Conservation (phyloP, 805 yeast genomes). For the Ogataea paraovalis region DNA sequence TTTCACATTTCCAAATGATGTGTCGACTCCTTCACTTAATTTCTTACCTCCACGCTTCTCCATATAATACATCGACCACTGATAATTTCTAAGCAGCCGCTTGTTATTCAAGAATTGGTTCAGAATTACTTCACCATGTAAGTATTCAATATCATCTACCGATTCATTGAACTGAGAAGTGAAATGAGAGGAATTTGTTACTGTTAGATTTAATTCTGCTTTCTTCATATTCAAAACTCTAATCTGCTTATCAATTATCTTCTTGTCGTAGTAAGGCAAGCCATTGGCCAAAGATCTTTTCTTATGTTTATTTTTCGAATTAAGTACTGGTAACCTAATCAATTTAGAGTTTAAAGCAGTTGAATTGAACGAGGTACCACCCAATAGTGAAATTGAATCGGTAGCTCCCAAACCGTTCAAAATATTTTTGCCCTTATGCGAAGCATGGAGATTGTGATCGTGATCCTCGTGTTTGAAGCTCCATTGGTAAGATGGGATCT, state of each 20-base stretch:
- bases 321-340: constrained; percentile 26
- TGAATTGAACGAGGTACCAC: constrained; percentile 22
- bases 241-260: constrained; percentile 23
- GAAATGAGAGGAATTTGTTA: constrained; percentile 27
- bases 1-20: constrained; percentile 10
- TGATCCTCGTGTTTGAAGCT: constrained; percentile 29
- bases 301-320: constrained; percentile 11
- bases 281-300: constrained; percentile 34
- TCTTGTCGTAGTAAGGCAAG: constrained; percentile 38
- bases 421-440: constrained; percentile 25
- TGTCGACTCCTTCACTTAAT: constrained; percentile 18
- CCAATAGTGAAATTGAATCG: constrained; percentile 25
- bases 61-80: constrained; percentile 48
- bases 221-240: constrained; percentile 23
- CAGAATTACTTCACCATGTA: constrained; percentile 45
- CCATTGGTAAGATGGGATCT: constrained; percentile 33
- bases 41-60: constrained; percentile 36
- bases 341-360: constrained; percentile 26
- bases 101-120: constrained; percentile 42
- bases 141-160: constrained; percentile 44
- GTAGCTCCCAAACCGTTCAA: constrained; percentile 21
- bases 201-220: constrained; percentile 25
- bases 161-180: constrained; percentile 29
- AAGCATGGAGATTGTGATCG: constrained; percentile 15
- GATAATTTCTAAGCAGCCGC: constrained; percentile 38